Conservation (phyloP, 2,329 filamentous ascomycete species). For the Ophiocordyceps australis region DNA sequence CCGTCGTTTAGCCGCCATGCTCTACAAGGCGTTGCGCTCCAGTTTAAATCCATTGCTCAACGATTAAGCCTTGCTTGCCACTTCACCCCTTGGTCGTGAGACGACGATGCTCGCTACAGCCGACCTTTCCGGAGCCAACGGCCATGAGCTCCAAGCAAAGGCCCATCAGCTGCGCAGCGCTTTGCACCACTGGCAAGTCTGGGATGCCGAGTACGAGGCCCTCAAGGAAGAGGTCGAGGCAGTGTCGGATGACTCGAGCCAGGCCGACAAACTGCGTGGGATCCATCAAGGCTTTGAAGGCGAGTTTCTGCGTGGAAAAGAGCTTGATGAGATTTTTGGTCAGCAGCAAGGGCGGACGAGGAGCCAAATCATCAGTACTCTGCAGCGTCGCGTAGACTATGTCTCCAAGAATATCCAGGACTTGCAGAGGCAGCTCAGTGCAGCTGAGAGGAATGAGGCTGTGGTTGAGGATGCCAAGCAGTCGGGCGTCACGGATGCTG, state of each 20-base stretch:
- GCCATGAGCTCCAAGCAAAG: conserved; percentile 55
- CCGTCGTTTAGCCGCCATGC: too few species aligned
- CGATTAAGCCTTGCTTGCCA: too few species aligned
- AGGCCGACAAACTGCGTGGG: conserved; percentile 30
- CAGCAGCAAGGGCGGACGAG: conserved; percentile 8
- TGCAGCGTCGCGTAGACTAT: conserved; percentile 68
- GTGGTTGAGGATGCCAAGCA: conserved; percentile 40
- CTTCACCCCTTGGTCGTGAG: too few species aligned
- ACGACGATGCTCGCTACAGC: too few species aligned
- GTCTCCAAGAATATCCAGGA: conserved; percentile 65
- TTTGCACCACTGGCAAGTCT: conserved; percentile 74
- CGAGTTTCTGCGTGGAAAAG: conserved; percentile 40
- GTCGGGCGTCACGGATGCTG: conserved; percentile 45
- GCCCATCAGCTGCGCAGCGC: conserved; percentile 52
- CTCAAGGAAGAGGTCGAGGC: conserved; percentile 64
- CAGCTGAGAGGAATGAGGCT: conserved; percentile 51
- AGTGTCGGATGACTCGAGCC: conserved; percentile 25
- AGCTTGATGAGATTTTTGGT: conserved; percentile 29
- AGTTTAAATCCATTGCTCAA: too few species aligned
- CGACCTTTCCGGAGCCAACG: too few species aligned
- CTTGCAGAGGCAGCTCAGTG: conserved; percentile 53
- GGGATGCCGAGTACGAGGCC: conserved; percentile 81
- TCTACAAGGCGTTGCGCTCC: too few species aligned
- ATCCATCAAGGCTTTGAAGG: conserved; percentile 43
- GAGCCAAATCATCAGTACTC: conserved; percentile 36